Evolutionary conservation across 1,284 basidiomycete genomes (phyloP).

Genomic region (Austroboletus niveus): DNA sequence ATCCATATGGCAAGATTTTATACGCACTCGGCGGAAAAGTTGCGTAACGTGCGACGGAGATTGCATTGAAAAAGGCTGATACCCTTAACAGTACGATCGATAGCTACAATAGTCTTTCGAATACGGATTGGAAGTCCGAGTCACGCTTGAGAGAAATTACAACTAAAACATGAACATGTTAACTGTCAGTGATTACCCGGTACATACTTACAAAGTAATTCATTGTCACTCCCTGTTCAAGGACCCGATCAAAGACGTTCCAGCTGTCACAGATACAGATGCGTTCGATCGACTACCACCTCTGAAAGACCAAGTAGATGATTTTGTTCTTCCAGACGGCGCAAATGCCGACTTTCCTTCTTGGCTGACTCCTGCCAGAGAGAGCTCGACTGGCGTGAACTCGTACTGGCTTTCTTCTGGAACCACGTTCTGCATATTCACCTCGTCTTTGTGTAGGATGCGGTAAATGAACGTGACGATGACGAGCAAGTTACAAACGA

Average conservation of each 20-base stretch:
- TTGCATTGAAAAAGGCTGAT: too few species aligned
- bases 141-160: too few species aligned
- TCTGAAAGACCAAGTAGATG: conserved; percentile 12
- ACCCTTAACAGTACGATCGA: too few species aligned
- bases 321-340: neutral
- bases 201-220: neutral
- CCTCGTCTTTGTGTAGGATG: conserved; percentile 3
- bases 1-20: too few species aligned
- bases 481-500: conserved; percentile 30
- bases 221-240: neutral
- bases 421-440: conserved; percentile 1
- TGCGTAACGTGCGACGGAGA: too few species aligned
- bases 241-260: neutral
- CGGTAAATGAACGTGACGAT: conserved; percentile 28
- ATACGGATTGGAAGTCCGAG: too few species aligned
- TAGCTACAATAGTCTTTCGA: too few species aligned
- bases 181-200: too few species aligned
- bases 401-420: neutral
- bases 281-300: neutral
- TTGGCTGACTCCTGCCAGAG: neutral
- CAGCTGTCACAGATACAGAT: neutral
- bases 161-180: too few species aligned
- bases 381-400: conserved; percentile 16
- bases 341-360: neutral
- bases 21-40: too few species aligned